These are phyloP conservation scores for Leavenworthia alabamica DNA, from an alignment of 345 rosid species.

Conservation along the genomic window DNA sequence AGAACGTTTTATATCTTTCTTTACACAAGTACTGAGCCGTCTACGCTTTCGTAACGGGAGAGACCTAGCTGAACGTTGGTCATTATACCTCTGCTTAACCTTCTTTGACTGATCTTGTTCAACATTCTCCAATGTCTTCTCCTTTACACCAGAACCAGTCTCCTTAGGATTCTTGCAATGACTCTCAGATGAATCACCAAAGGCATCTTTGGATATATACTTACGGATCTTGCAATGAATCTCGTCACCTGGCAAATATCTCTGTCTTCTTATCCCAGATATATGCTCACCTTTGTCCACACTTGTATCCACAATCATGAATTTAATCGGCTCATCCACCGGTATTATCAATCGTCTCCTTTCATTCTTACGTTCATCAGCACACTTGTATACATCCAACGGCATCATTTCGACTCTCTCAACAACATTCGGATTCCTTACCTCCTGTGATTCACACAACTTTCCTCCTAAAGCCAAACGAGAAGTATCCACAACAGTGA, in stretches of 20 bases:
- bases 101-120: conserved; percentile 36
- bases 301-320: conserved; percentile 59
- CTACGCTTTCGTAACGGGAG: conserved; percentile 37
- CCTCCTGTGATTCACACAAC: conserved; percentile 31
- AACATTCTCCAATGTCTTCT: conserved; percentile 26
- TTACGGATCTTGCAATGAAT: too few relatives aligned
- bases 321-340: conserved; percentile 24
- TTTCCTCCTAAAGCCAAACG: conserved; percentile 38
- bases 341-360: conserved; percentile 17
- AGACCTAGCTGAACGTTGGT: conserved; percentile 26
- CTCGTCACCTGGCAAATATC: conserved; percentile 32
- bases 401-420: conserved; percentile 16
- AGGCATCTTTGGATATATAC: too few relatives aligned
- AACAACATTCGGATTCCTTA: conserved; percentile 20
- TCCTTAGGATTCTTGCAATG: background rate
- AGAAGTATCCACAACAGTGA: conserved; percentile 52
- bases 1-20: conserved; percentile 34
- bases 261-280: conserved; percentile 35
- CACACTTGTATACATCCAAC: conserved; percentile 15
- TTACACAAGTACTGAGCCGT: conserved; percentile 47
- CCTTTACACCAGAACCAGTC: conserved; percentile 12
- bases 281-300: conserved; percentile 27
- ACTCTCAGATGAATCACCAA: too few relatives aligned
- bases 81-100: too few relatives aligned
- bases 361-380: conserved; percentile 1